Evolutionary conservation across 768 basidiomycete species (phyloP).

Genomic region (Filobasidium wieringae): DNA sequence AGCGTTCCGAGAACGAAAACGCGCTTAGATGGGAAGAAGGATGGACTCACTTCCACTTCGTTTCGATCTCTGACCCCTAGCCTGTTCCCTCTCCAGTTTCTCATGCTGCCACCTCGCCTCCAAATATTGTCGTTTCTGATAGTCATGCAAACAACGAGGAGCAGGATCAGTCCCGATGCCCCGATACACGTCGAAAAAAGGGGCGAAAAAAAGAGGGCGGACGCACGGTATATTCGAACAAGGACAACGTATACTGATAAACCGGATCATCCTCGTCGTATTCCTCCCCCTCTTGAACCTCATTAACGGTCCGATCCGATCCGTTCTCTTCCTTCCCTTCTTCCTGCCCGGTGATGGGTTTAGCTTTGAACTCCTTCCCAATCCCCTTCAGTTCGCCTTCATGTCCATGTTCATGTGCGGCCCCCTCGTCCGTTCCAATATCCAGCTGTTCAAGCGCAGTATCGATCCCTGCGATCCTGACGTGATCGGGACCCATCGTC

Average conservation of each 20-base stretch:
- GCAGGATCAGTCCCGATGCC: background rate
- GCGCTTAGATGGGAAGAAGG: background rate
- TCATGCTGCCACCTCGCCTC: background rate
- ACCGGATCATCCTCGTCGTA: background rate
- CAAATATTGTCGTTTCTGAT: background rate
- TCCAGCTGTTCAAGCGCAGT: background rate
- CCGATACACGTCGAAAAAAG: too few relatives aligned
- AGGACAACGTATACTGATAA: background rate
- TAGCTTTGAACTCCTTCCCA: background rate
- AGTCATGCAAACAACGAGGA: background rate
- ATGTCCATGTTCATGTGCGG: background rate
- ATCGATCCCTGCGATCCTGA: background rate
- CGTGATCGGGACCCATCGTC: background rate
- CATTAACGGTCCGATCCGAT: background rate
- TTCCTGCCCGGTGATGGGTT: background rate
- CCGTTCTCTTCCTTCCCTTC: background rate
- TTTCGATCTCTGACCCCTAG: background rate
- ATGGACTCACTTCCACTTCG: background rate
- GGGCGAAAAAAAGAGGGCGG: background rate
- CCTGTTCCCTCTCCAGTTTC: background rate
- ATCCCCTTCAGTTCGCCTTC: background rate
- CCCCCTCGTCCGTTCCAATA: background rate
- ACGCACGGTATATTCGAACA: constrained; percentile 2
- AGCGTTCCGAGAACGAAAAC: too few relatives aligned
- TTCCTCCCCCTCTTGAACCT: background rate